Evolutionary conservation across 2,329 filamentous ascomycete genomes (phyloP), one percentile per base, ranked within the genome.

Genomic region (Pyrenophora graminea): DNA sequence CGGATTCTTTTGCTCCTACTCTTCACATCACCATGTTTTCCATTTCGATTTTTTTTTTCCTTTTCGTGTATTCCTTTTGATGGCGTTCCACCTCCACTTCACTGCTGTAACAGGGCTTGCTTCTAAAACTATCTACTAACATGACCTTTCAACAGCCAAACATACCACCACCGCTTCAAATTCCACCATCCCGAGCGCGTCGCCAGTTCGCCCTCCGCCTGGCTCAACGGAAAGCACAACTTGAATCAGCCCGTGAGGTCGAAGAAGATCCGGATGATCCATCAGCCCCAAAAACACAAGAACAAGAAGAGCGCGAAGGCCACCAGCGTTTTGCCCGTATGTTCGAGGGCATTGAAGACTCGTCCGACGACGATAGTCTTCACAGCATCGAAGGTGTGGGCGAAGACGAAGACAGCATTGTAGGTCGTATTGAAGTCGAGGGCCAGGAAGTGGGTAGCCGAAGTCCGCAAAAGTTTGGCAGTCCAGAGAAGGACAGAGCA

Each of bases 121-220:
- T 3, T 9, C 30, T 23, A 45, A 31, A 31, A 40, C 44, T 31
- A 27, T 83, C 34, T 83, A 40, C 55, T 59, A 46, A 58, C 44
- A 31, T 21, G 19, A n/a, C 9, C 0, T 33, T 32, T 18, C 4
- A 30, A 30, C 21, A 62, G 62, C 45, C 56, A 23, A 60, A 56
- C 21, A 46, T 59, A n/a, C 59, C 64, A 82, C 39, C 84, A 82
- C 62, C 64, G 82, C 84, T 96, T 66, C 94, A 93, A 70, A 86
- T 93, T 31, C 87, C 89, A 1, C 92, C 93, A 2, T 95, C 91
- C 6, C 85, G 93, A 45, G 93, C 93, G 6, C 85, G 93, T 43
- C 82, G 91, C 48, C 91, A 96, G 72, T 83, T 97, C n/a, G 92
- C 91, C n/a, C 89, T 90, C 10, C 85, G 92, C 10, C 81, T 97